phyloP scores from a whole-genome alignment of 2,329 filamentous ascomycete species.

The Fusarium drepaniforme region DNA sequence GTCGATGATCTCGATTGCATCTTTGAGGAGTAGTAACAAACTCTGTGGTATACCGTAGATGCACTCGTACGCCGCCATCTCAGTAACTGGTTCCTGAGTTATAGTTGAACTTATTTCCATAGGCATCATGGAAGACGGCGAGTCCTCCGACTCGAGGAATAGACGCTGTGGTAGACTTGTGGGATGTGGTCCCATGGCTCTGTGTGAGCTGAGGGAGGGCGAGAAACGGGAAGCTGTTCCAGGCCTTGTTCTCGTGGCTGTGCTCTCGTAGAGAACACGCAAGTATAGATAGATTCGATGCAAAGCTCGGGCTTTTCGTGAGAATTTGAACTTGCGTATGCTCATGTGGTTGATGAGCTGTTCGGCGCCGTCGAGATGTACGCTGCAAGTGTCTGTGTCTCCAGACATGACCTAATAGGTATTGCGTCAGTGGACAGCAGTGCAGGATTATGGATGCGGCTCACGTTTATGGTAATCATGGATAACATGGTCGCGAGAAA shows the following conservation, averaged over 20 bases:
- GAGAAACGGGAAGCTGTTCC: not conserved
- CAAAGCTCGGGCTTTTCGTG: conserved; percentile 30
- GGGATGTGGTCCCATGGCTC: not conserved
- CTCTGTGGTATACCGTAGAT: conserved; percentile 22
- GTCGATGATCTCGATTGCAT: conserved; percentile 22
- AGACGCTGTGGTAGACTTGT: not conserved
- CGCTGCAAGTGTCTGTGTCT: conserved; percentile 38
- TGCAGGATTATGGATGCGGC: no score
- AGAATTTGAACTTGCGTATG: conserved; percentile 33
- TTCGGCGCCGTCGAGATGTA: conserved; percentile 39
- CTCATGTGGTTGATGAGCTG: conserved; percentile 35
- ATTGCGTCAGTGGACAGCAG: no score
- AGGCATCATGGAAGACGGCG: not conserved
- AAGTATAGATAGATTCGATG: conserved; percentile 45
- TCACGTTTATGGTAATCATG: conserved; percentile 46
- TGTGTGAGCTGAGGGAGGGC: not conserved
- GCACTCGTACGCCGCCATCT: conserved; percentile 12
- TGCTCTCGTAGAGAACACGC: conserved; percentile 41
- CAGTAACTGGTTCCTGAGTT: not conserved
- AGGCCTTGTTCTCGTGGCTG: not conserved
- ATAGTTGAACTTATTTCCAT: not conserved
- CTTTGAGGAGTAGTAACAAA: conserved; percentile 12
- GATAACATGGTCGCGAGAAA: conserved; percentile 45
- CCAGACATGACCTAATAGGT: conserved; percentile 47
- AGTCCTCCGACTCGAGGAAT: not conserved